phyloP scores from a whole-genome alignment of 306 rosid genomes.

The Senna siamea region DNA sequence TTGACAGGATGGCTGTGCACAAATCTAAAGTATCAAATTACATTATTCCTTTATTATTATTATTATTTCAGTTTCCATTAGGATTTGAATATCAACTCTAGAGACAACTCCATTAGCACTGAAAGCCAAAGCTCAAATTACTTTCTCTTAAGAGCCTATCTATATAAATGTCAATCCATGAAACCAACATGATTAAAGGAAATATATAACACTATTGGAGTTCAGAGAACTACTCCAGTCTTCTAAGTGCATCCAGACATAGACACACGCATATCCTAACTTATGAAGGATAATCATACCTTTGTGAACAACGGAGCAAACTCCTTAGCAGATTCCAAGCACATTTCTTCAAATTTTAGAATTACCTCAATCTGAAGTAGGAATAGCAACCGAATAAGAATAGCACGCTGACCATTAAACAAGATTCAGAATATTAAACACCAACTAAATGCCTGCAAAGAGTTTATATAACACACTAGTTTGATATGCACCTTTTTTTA shows the following conservation, averaged over 20 bases:
- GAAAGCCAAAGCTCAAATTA: too few relatives aligned
- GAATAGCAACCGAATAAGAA: conserved; percentile 21
- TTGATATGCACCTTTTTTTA: too few relatives aligned
- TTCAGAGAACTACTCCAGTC: background rate
- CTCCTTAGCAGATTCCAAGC: conserved; percentile 86
- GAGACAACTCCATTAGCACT: too few relatives aligned
- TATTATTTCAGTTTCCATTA: too few relatives aligned
- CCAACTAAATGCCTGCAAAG: background rate
- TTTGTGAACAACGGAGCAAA: conserved; percentile 67
- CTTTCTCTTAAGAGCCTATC: background rate
- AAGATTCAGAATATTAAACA: conserved; percentile 9
- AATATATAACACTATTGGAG: background rate
- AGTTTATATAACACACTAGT: too few relatives aligned
- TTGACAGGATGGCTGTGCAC: conserved; percentile 24
- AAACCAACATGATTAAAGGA: conserved; percentile 9
- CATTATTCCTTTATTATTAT: background rate
- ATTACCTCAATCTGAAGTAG: conserved; percentile 83
- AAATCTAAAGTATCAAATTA: background rate
- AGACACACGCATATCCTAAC: background rate
- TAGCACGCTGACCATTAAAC: conserved; percentile 14
- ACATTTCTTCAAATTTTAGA: conserved; percentile 90
- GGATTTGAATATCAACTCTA: too few relatives aligned
- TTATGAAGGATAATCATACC: conserved; percentile 54
- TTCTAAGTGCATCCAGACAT: conserved; percentile 24
- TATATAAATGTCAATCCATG: conserved; percentile 9